These are phyloP conservation scores for Umbelopsis isabellina DNA, from an alignment of 192 early-diverging fungal genomes.

Conservation along the genomic window DNA sequence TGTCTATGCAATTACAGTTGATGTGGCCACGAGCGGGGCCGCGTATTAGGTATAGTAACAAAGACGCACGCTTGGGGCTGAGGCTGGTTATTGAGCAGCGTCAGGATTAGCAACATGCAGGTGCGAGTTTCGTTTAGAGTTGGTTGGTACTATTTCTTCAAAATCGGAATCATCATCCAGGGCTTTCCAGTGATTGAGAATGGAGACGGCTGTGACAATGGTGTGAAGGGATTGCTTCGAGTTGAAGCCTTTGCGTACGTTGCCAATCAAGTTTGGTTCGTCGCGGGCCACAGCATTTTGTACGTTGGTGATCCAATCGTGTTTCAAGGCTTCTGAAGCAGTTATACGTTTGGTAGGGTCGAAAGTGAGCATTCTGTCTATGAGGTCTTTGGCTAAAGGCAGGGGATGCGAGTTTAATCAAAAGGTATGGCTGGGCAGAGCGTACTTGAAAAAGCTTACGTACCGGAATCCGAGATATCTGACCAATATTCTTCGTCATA, in stretches of 20 bases:
- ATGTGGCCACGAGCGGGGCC: too few species aligned
- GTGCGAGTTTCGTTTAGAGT: conserved; percentile 8
- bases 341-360: conserved; percentile 77
- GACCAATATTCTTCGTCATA: conserved; percentile 78
- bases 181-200: conserved; percentile 30
- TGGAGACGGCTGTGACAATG: conserved; percentile 28
- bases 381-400: conserved; percentile 69
- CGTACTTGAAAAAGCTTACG: not conserved
- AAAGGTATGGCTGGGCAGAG: not conserved
- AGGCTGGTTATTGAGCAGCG: not conserved
- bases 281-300: conserved; percentile 35
- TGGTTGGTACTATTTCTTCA: not conserved
- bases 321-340: conserved; percentile 75
- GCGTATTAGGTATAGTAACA: too few species aligned
- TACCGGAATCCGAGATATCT: conserved; percentile 74
- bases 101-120: conserved; percentile 4
- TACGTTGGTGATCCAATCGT: conserved; percentile 81
- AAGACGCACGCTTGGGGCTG: not conserved
- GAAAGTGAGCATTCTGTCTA: conserved; percentile 66
- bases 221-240: conserved; percentile 40
- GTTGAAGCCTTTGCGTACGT: conserved; percentile 73
- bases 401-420: not conserved
- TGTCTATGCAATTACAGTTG: too few species aligned
- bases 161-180: conserved; percentile 17
- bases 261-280: conserved; percentile 78